Evolutionary conservation across 1,284 basidiomycete genomes (phyloP).

Genomic region (Naganishia albida): DNA sequence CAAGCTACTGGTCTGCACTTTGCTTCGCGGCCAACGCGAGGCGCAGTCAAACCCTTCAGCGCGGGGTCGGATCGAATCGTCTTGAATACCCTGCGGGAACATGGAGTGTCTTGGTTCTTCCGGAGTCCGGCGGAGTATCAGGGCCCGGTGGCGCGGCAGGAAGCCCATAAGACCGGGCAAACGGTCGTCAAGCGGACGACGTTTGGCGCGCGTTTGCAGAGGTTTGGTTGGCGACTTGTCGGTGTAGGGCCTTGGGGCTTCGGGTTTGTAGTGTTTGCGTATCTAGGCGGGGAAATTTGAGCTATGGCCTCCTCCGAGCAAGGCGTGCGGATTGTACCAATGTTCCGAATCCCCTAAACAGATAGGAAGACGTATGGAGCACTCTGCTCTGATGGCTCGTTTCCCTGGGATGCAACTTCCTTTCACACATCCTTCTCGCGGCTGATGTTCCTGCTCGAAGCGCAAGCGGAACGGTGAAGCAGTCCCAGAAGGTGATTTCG

Average conservation of each 20-base stretch:
- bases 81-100: slow-evolving; percentile 21
- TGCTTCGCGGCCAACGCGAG: slow-evolving; percentile 30
- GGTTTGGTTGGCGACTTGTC: slow-evolving; percentile 48
- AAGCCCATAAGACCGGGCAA: slow-evolving; percentile 10
- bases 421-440: too few species aligned
- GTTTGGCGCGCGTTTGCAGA: slow-evolving; percentile 32
- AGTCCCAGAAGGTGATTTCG: too few species aligned
- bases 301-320: too few species aligned
- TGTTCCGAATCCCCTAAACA: too few species aligned
- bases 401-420: too few species aligned
- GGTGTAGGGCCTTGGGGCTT: slow-evolving; percentile 53
- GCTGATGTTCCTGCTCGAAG: too few species aligned
- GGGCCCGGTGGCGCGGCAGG: slow-evolving; percentile 8
- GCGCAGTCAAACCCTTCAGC: slow-evolving; percentile 29
- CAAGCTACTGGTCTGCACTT: slow-evolving; percentile 31
- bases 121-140: slow-evolving; percentile 30
- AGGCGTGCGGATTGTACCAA: too few species aligned
- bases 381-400: too few species aligned
- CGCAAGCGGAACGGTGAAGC: too few species aligned
- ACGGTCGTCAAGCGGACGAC: slow-evolving; percentile 6
- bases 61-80: slow-evolving; percentile 6
- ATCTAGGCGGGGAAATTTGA: slow-evolving; percentile 52
- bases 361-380: too few species aligned
- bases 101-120: slow-evolving; percentile 32
- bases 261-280: slow-evolving; percentile 53